Percentiles rank a stretch among this genome's conserved stretches.
These are phyloP conservation scores for Yamadazyma aaseri DNA, from an alignment of 1,139 yeast species.

Conservation along the genomic window DNA sequence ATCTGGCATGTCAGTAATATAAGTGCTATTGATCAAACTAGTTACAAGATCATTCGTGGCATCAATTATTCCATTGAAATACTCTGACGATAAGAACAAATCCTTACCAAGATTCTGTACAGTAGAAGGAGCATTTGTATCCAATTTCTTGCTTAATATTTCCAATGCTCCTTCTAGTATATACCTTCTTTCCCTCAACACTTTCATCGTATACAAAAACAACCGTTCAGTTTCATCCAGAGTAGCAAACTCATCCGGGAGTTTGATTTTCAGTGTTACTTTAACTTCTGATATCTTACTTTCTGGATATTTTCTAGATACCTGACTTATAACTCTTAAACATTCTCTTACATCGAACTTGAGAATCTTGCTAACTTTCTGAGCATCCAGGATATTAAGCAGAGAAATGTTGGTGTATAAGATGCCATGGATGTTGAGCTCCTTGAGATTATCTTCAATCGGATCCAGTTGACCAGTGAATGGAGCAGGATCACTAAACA, in stretches of 20 bases:
- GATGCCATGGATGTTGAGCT: conserved; percentile 40
- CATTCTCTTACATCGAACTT: conserved; percentile 40
- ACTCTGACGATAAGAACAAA: conserved; percentile 28
- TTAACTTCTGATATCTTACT: conserved; percentile 20
- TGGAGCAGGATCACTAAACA: conserved; percentile 36
- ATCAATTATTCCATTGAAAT: conserved; percentile 24
- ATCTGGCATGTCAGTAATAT: conserved; percentile 17
- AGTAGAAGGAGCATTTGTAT: conserved; percentile 25
- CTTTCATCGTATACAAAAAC: conserved; percentile 29
- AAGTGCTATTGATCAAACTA: conserved; percentile 9
- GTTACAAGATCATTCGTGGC: conserved; percentile 9
- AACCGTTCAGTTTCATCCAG: conserved; percentile 30
- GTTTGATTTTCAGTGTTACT: conserved; percentile 25
- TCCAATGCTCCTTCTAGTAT: conserved; percentile 40
- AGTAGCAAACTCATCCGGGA: conserved; percentile 37
- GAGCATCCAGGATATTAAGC: conserved; percentile 37
- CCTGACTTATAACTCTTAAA: conserved; percentile 45
- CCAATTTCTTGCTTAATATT: conserved; percentile 37
- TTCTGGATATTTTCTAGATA: conserved; percentile 37
- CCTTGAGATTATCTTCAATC: conserved; percentile 17
- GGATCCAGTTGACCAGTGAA: conserved; percentile 17
- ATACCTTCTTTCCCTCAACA: conserved; percentile 48
- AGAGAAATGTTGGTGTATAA: conserved; percentile 35
- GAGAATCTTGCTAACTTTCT: conserved; percentile 33
- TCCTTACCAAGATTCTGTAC: conserved; percentile 42